A percentile compares a stretch with the other conserved stretches of the same genome.
phyloP scores from a whole-genome alignment of 2,329 filamentous ascomycete genomes.

The Calonectria fujianensis region DNA sequence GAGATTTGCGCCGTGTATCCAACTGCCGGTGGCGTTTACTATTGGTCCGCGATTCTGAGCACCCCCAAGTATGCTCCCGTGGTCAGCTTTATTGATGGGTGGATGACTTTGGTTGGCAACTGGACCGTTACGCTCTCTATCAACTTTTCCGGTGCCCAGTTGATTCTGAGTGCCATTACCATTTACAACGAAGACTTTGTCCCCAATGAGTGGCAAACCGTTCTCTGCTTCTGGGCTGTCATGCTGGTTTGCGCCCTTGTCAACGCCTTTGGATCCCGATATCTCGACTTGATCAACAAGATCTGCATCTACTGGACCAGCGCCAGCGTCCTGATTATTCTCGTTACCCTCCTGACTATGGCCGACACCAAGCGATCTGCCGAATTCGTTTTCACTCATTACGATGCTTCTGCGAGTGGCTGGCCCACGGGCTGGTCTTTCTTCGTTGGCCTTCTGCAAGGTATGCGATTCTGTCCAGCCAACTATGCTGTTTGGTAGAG shows the following conservation, averaged over 20 bases:
- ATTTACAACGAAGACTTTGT: constrained; percentile 77
- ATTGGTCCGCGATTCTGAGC: constrained; percentile 81
- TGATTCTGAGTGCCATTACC: constrained; percentile 80
- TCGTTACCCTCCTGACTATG: constrained; percentile 80
- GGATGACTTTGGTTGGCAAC: constrained; percentile 84
- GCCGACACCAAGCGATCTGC: constrained; percentile 78
- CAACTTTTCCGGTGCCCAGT: constrained; percentile 80
- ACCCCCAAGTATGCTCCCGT: constrained; percentile 76
- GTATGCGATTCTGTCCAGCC: constrained; percentile 57
- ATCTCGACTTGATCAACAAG: constrained; percentile 81
- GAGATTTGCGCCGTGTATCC: constrained; percentile 82
- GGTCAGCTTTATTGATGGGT: constrained; percentile 82
- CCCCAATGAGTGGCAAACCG: constrained; percentile 80
- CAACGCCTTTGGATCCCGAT: constrained; percentile 75
- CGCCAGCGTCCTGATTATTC: constrained; percentile 80
- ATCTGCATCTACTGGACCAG: constrained; percentile 83
- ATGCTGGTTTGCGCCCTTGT: constrained; percentile 77
- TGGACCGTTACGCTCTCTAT: constrained; percentile 81
- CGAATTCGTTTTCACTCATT: constrained; percentile 79
- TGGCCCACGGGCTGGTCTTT: constrained; percentile 81
- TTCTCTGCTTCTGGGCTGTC: constrained; percentile 82
- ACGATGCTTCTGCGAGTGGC: constrained; percentile 80
- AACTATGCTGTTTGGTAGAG: constrained; percentile 52
- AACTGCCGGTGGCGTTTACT: constrained; percentile 78
- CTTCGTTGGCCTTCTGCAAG: constrained; percentile 72